Conservation (phyloP, 768 basidiomycete genomes). For the Lepiota venenata region DNA sequence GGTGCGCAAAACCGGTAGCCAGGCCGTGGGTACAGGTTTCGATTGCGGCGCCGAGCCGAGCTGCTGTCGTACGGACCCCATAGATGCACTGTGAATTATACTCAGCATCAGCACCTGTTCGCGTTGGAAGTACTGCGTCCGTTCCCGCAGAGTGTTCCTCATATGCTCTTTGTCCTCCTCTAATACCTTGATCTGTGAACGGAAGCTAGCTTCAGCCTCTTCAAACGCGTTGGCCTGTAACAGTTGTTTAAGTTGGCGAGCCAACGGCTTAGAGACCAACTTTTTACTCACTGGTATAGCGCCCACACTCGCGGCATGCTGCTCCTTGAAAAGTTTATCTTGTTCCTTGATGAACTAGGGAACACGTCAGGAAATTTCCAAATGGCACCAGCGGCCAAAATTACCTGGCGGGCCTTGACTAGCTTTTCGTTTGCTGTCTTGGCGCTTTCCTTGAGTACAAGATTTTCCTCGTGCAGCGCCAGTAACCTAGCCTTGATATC, state of each 20-base stretch:
- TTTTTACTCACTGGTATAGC: conserved; percentile 38
- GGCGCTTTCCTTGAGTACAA: conserved; percentile 63
- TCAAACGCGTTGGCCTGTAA: conserved; percentile 51
- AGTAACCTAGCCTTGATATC: conserved; percentile 77
- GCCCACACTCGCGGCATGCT: conserved; percentile 56
- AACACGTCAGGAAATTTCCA: not conserved
- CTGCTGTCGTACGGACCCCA: conserved; percentile 60
- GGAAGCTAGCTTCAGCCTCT: conserved; percentile 67
- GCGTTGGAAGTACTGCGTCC: conserved; percentile 55
- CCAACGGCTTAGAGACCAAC: not conserved
- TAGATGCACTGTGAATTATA: conserved; percentile 67
- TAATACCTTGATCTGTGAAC: conserved; percentile 61
- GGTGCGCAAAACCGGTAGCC: conserved; percentile 68
- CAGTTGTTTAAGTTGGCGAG: not conserved
- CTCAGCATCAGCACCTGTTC: conserved; percentile 85
- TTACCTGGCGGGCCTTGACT: conserved; percentile 71
- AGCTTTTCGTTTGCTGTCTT: conserved; percentile 77
- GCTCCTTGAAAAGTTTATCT: conserved; percentile 85
- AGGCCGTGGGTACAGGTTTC: conserved; percentile 50
- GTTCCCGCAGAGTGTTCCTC: conserved; percentile 55
- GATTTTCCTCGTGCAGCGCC: conserved; percentile 74
- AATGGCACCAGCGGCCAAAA: conserved; percentile 9
- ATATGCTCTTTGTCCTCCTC: conserved; percentile 59
- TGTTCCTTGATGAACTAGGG: conserved; percentile 87
- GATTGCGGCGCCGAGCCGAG: conserved; percentile 44